Evolutionary conservation across 306 rosid species (phyloP), one percentile per base, ranked within the genome.

Genomic region (Acmispon strigosus): DNA sequence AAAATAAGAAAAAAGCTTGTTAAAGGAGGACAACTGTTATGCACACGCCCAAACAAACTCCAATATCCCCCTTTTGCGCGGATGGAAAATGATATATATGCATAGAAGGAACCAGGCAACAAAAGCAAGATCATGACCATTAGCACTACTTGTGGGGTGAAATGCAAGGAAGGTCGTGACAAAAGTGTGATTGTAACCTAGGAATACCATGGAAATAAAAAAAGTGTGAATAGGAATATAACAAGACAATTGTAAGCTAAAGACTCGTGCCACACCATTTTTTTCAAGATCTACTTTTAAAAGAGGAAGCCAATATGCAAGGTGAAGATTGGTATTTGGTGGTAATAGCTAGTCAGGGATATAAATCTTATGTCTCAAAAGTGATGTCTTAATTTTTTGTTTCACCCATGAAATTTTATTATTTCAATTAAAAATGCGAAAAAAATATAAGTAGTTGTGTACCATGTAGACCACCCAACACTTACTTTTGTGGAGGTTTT

Each of bases 1-100:
- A 18, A 27, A 76, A 42, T 20, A 13, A 20, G 10, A 14, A 9
- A 32, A 32, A 39, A 41, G 20, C 9, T 61, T 59, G 54, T 56
- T 37, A 32, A 76, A 62, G 69, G 73, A 24, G 39, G 48, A 84
- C 92, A 85, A 84, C 88, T 81, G 87, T 81, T 77, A 69, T 22
- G 78, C 78, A 81, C 86, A 82, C 69, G 82, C 79, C 75, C 80
- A 75, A 73, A 81, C 79, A 62, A 43, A 62, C 48, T 70, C 76
- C 68, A 75, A 67, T 74, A 56, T 59, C 72, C 75, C 64, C 60
- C 34, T 70, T 75, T 65, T 72, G 71, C 50, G n/a, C 58, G 74
- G 71, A 76, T 72, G 69, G 50, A 81, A 79, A 69, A 66, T 64
- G 81, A 65, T 61, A 32, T 32, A 65, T 61, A 32, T 32, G 8